Evolutionary conservation across 768 basidiomycete species (phyloP), one percentile per base, ranked within the genome.

Genomic region (Macrolepiota albuminosa): DNA sequence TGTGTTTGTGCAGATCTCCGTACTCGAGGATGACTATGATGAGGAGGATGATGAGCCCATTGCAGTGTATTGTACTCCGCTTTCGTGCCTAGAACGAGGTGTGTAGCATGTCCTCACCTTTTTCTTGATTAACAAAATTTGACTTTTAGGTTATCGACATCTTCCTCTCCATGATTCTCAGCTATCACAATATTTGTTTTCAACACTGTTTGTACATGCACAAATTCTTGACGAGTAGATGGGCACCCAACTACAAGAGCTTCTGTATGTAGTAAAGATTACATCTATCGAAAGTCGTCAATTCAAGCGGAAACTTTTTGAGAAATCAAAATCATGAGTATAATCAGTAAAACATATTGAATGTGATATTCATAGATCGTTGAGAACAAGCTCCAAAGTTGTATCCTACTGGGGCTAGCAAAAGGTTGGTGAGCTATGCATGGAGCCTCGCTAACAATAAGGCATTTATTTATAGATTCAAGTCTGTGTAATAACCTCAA

Each of bases 81-180:
- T 98, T 29, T 87, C 85, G 9, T 85, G 85, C 70, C 73, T 93
- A 62, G 84, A 86, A 63, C 80, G 79, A 68, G 93, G 92, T 94
- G 47, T 31, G 73, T 68, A 53, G 63, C n/a, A 31, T 46, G 37
- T 37, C 40, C 46, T 16, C 33, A 49, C 49, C 43, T 33, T 45
- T 33, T 31, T 9, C n/a, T 51, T 40, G 51, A 51, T 16, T 61
- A 6, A 52, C 40, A 16, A 36, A 47, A 7, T 45, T 37, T 18
- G 36, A 48, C 43, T n/a, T 26, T 53, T 4, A 93, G 95, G 96
- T 1, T 98, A 88, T 69, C 86, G 92, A 8, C 91, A 98, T 72
- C 72, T 98, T 6, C 94, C 96, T 0, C 75, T 98, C 39, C 91
- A 94, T 67, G 96, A 98, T 71, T 75, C 83, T 2, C 88, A 95